Evolutionary conservation across 768 basidiomycete genomes (phyloP).

Genomic region (Gymnopilus junonius): DNA sequence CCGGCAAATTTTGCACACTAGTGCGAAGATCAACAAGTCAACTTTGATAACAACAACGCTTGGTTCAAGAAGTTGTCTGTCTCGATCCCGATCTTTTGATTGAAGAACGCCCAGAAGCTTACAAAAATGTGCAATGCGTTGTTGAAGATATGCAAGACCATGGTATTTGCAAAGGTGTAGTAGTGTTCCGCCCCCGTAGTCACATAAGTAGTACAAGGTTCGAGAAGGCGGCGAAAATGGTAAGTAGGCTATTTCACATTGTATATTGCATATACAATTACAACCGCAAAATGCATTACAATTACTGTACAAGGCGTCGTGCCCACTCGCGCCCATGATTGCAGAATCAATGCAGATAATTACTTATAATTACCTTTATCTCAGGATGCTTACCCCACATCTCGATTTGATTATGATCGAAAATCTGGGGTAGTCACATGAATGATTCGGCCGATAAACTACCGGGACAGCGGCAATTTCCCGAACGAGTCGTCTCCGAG

Average conservation of each 20-base stretch:
- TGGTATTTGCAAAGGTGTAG: constrained; percentile 32
- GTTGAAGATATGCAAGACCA: constrained; percentile 39
- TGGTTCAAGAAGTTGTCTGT: constrained; percentile 40
- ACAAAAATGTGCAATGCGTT: constrained; percentile 39
- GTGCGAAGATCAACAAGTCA: constrained; percentile 31
- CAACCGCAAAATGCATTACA: too few relatives aligned
- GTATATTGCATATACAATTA: too few relatives aligned
- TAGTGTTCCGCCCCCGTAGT: constrained; percentile 38
- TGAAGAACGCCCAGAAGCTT: constrained; percentile 44
- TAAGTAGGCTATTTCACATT: constrained; percentile 7
- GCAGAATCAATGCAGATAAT: too few relatives aligned
- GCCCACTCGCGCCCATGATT: too few relatives aligned
- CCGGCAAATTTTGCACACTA: constrained; percentile 35
- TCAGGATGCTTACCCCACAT: not conserved
- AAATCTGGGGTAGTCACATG: constrained; percentile 21
- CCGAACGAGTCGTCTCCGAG: constrained; percentile 3
- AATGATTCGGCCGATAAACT: constrained; percentile 9
- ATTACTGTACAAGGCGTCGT: too few relatives aligned
- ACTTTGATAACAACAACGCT: constrained; percentile 35
- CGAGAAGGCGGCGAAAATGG: constrained; percentile 22
- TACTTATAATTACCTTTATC: not conserved
- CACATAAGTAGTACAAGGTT: constrained; percentile 43
- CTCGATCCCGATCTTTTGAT: constrained; percentile 38
- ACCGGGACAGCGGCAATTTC: constrained; percentile 15
- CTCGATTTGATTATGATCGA: constrained; percentile 6